Conservation (phyloP, 345 rosid genomes). For the Bruguiera gymnorhiza region DNA sequence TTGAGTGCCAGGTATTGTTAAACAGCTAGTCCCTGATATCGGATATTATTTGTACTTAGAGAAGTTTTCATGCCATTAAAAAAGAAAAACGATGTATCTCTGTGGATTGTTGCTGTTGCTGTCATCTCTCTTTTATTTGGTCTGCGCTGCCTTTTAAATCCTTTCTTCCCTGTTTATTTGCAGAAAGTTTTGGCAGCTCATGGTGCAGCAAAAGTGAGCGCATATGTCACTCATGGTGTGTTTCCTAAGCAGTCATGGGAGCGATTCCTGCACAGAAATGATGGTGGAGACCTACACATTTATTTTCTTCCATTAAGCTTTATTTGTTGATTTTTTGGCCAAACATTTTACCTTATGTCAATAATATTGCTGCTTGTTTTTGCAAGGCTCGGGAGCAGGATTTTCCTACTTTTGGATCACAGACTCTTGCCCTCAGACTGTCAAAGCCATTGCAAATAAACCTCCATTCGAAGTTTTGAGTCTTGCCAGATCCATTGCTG, state of each 20-base stretch:
- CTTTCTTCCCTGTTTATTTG: background rate
- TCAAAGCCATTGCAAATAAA: slow-evolving; percentile 61
- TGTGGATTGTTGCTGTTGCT: background rate
- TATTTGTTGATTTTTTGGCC: background rate
- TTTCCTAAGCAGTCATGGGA: slow-evolving; percentile 96
- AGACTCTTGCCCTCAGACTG: slow-evolving; percentile 90
- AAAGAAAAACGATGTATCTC: too few species aligned
- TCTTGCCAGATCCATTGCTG: slow-evolving; percentile 88
- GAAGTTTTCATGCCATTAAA: too few species aligned
- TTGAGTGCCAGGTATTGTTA: slow-evolving; percentile 88
- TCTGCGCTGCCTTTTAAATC: background rate
- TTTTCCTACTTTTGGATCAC: slow-evolving; percentile 94
- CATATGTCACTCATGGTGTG: slow-evolving; percentile 95
- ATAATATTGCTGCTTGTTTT: background rate
- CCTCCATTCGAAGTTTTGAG: slow-evolving; percentile 90
- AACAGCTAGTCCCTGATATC: background rate
- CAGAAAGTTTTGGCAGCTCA: slow-evolving; percentile 91
- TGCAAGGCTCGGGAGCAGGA: slow-evolving; percentile 47
- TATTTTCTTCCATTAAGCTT: background rate
- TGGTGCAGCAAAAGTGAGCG: slow-evolving; percentile 93
- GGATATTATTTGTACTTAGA: background rate
- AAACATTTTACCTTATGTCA: background rate
- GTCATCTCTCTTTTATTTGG: too few species aligned
- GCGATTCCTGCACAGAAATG: slow-evolving; percentile 55
- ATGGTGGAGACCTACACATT: slow-evolving; percentile 38